These are phyloP conservation scores for Cryptosporidium tyzzeri DNA, from an alignment of 169 alveolate genomes.

Conservation along the genomic window DNA sequence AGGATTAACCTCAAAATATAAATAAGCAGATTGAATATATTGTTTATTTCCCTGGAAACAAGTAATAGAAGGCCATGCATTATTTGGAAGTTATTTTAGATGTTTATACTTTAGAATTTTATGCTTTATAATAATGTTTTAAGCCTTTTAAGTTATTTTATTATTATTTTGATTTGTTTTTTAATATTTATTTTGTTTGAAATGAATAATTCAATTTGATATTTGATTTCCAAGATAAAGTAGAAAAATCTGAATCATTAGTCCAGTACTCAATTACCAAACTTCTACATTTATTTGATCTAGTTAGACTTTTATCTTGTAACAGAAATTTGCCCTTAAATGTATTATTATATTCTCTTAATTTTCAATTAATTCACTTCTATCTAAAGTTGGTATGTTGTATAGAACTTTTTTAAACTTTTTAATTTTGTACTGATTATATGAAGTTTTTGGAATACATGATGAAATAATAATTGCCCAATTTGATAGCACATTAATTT, in stretches of 20 bases:
- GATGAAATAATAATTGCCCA: constrained; percentile 57
- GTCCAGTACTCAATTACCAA: no score
- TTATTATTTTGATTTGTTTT: no score
- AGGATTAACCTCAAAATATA: constrained; percentile 26
- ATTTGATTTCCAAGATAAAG: no score
- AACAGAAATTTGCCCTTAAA: not conserved
- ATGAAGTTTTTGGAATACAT: constrained; percentile 3
- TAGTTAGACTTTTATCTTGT: no score
- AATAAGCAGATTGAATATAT: not conserved
- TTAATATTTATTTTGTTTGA: no score
- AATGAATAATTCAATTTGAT: no score
- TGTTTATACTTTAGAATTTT: not conserved
- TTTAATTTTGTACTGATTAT: constrained; percentile 4
- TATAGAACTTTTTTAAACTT: constrained; percentile 4
- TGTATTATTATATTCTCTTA: not conserved
- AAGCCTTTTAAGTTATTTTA: not conserved
- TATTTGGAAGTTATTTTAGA: not conserved
- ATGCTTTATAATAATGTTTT: no score
- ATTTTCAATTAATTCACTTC: not conserved
- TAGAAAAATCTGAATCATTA: no score
- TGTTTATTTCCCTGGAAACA: not conserved
- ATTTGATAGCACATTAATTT: constrained; percentile 4
- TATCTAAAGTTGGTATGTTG: not conserved
- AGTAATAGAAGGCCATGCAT: not conserved
- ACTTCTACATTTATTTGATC: no score